Evolutionary conservation across 1,139 yeast genomes (phyloP), one percentile per base, ranked within the genome.

Genomic region (Saccharomyces pastorianus): DNA sequence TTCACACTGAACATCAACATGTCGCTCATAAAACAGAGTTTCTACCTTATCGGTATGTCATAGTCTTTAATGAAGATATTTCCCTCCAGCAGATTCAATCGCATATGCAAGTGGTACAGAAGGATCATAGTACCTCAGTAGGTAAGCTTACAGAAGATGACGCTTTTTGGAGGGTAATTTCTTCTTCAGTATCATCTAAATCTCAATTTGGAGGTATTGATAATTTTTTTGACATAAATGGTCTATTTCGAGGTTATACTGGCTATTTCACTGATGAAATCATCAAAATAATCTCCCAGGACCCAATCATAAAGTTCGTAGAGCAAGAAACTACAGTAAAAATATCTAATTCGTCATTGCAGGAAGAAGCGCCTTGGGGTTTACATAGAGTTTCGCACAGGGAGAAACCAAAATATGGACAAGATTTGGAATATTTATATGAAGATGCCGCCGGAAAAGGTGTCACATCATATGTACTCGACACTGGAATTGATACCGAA

Each of bases 301-400:
- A 82, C 67, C 90, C 91, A n/a, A 76, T 80, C 55, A 89, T 90
- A 55, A 82, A 83, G 50, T 83, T 81, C 64, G 83, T 90, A 59
- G 97, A 90, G 77, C 77, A 78, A 62, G 96, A 90, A 71, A 85
- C 95, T 4, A 74, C 79, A 59, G 96, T 90, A 53, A 74, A 77
- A 61, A 81, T 91, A 51, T 73, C 76, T 57, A 86, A 85, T 63
- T 81, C 82, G 61, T 76, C 77, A 53, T 74, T 80, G 57, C 93
- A 89, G 76, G 83, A 83, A 66, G 89, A 89, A 61, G 93, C 96
- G 49, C 96, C 96, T 55, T 90, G 97, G 98, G 97, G 97, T 65
- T 80, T 91, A 64, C 95, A 98, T 50, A 84, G 99, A 76, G 82
- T 91, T 58, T 88, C 96, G 51, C 96, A 91, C 76, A 85, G 96